Conservation (phyloP, 2,329 filamentous ascomycete genomes). For the Sporothrix mexicana region DNA sequence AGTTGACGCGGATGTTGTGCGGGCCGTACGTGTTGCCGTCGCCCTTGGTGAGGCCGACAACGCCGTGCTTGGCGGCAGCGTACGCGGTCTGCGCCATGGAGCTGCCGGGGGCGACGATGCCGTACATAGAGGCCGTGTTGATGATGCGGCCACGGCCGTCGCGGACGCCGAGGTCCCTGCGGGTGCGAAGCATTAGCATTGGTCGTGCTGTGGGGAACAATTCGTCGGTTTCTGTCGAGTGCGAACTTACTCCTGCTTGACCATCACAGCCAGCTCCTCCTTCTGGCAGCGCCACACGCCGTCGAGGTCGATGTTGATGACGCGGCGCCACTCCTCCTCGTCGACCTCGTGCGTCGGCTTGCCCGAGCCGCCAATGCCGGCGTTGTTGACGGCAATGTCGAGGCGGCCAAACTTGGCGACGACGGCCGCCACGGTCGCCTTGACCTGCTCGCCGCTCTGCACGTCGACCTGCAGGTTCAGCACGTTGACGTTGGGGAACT, state of each 20-base stretch:
- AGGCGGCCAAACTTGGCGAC: constrained; percentile 57
- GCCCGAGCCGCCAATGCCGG: constrained; percentile 54
- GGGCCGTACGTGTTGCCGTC: constrained; percentile 60
- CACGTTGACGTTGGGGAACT: constrained; percentile 48
- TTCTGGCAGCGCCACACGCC: constrained; percentile 64
- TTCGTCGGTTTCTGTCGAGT: no score
- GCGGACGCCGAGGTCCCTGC: constrained; percentile 43
- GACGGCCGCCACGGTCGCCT: constrained; percentile 50
- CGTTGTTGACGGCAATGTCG: constrained; percentile 62
- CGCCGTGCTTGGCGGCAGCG: constrained; percentile 58
- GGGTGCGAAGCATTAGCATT: no score
- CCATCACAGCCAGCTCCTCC: constrained; percentile 58
- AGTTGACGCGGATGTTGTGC: constrained; percentile 63
- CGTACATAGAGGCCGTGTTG: constrained; percentile 60
- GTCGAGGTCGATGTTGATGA: constrained; percentile 60
- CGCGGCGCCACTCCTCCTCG: constrained; percentile 55
- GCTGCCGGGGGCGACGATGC: constrained; percentile 50
- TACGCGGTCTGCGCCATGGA: constrained; percentile 54
- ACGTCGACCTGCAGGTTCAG: constrained; percentile 53
- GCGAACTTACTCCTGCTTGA: constrained; percentile 57
- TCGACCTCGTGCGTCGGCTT: constrained; percentile 53
- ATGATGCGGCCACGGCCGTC: constrained; percentile 58
- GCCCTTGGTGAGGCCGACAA: constrained; percentile 59
- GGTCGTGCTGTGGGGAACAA: no score
- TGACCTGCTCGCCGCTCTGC: constrained; percentile 50